Percentiles rank a stretch among this genome's conserved stretches.
phyloP scores from a whole-genome alignment of 2,329 filamentous ascomycete species.

The Aspergillus sp. region DNA sequence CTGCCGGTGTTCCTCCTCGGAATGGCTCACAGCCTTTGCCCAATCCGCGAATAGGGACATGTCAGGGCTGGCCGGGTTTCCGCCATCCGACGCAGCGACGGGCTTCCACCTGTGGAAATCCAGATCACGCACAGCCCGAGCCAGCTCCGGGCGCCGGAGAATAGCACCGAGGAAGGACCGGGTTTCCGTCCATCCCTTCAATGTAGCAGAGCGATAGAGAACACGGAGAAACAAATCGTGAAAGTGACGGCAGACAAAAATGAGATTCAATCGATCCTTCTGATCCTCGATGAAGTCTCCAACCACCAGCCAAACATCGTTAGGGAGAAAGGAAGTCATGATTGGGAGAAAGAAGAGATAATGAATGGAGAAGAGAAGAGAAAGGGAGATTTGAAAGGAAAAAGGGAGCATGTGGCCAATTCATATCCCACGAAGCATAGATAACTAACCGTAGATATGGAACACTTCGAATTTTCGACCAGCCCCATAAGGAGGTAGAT shows the following conservation, averaged over 20 bases:
- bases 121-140: constrained; percentile 14
- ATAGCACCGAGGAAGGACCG: constrained; percentile 15
- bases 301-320: constrained; percentile 21
- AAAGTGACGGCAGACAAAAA: constrained; percentile 18
- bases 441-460: not conserved
- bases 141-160: constrained; percentile 13
- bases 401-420: not conserved
- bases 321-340: constrained; percentile 16
- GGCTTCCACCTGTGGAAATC: constrained; percentile 15
- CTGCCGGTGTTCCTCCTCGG: constrained; percentile 11
- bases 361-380: constrained; percentile 1
- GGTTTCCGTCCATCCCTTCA: constrained; percentile 11
- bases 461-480: not conserved
- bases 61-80: constrained; percentile 3
- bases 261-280: constrained; percentile 16
- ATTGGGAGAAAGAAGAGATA: constrained; percentile 4
- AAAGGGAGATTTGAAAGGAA: constrained; percentile 1
- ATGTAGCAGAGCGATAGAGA: constrained; percentile 11
- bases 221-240: constrained; percentile 18
- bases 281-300: constrained; percentile 18
- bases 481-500: not conserved
- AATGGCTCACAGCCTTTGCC: constrained; percentile 8
- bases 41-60: constrained; percentile 4
- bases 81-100: not conserved
- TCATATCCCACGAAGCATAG: not conserved